Base-by-base conservation (phyloP, 768 basidiomycete genomes). In the Lanmaoa pseudosensibilis region DNA sequence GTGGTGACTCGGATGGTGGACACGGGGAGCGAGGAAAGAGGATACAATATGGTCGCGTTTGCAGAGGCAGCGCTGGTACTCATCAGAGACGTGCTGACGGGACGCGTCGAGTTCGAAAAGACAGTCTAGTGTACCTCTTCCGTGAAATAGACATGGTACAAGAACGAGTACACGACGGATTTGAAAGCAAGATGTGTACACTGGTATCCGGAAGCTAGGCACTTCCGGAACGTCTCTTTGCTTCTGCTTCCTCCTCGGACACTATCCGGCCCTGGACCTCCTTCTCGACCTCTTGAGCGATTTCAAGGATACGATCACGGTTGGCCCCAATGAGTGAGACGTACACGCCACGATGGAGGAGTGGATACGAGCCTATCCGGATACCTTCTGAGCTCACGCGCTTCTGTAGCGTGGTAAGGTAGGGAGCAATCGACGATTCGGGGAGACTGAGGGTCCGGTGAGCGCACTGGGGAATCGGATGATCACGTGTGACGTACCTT, bases 381-480 rank as follows among this genome's bases (percentile, higher is more conserved):
- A 98, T 84, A 12, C 86, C 88, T 46, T 91, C 88, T 3, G 79
- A 74, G 65, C 80, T 83, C 3, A 93, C 82, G 48, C 90, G 85
- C 38, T 81, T 79, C 66, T 91, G 88, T 1, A 98, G 79, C 11
- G 80, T 75, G 1, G 91, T 89, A 25, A 98, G 79, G 73, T 87
- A 97, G 0, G 95, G 94, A 16, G 95, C 85, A 44, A 88, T 87
- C n/a, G 84, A 83, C 2, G 90, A 92, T 76, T 98, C 95, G 0
- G 90, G 81, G 38, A 84, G 61, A 70, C 90, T 76, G n/a, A n/a
- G n/a, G n/a, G n/a, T n/a, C n/a, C n/a, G n/a, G n/a, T n/a, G n/a
- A n/a, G n/a, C n/a, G n/a, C n/a, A n/a, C n/a, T n/a, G n/a, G n/a
- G n/a, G n/a, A n/a, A n/a, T n/a, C n/a, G n/a, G n/a, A n/a, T n/a